Evolutionary conservation across 768 basidiomycete genomes (phyloP).

Genomic region (Boletus reticulatus): DNA sequence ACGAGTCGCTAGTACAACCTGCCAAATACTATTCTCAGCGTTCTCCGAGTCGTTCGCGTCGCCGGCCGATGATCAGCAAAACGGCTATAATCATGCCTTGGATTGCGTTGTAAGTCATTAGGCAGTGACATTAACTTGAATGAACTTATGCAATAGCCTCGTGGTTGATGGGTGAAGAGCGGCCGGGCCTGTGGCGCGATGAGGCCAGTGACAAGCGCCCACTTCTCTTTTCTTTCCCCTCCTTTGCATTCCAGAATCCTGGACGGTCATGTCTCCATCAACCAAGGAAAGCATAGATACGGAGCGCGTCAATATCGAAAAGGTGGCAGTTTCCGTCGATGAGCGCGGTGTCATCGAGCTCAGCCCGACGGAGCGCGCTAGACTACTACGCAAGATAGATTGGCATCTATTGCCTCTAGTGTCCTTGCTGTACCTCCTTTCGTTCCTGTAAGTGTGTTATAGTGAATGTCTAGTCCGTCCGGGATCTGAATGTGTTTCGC

Average conservation of each 20-base stretch:
- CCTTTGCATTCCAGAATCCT: not conserved
- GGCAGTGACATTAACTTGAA: too few species aligned
- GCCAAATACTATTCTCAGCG: too few species aligned
- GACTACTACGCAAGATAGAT: conserved; percentile 42
- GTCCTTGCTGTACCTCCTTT: conserved; percentile 43
- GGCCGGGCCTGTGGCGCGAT: too few species aligned
- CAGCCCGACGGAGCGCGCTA: conserved; percentile 21
- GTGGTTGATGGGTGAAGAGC: too few species aligned
- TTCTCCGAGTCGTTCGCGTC: too few species aligned
- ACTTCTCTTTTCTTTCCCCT: too few species aligned
- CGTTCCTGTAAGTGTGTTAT: conserved; percentile 40
- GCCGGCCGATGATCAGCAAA: too few species aligned
- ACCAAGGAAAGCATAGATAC: conserved; percentile 10
- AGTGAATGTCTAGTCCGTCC: not conserved
- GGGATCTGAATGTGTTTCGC: not conserved
- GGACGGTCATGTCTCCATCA: conserved; percentile 15
- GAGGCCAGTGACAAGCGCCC: too few species aligned
- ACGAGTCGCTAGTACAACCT: too few species aligned
- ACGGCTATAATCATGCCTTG: too few species aligned
- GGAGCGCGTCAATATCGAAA: conserved; percentile 10
- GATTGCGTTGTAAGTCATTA: too few species aligned
- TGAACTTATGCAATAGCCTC: too few species aligned
- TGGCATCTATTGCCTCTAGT: conserved; percentile 44
- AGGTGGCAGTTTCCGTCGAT: not conserved
- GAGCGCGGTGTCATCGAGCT: conserved; percentile 3